Conservation (phyloP, 768 basidiomycete genomes). For the Lentinula guzmanii region DNA sequence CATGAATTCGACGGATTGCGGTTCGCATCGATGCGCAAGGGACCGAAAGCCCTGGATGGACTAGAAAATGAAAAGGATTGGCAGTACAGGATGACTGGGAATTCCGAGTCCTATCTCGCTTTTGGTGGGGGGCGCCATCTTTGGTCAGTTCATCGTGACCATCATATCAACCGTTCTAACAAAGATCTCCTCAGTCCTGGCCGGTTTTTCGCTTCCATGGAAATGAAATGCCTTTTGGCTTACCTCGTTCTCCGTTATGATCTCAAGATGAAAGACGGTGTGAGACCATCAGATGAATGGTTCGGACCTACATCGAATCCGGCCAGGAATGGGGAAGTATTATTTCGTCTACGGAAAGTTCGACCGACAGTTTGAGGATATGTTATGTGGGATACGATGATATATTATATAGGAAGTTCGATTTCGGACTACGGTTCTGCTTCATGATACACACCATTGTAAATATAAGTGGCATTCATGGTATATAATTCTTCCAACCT, state of each 20-base stretch:
- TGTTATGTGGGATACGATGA: neutral
- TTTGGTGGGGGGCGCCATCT: slow-evolving; percentile 28
- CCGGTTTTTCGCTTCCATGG: slow-evolving; percentile 33
- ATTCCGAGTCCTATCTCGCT: slow-evolving; percentile 25
- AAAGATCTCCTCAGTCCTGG: slow-evolving; percentile 26
- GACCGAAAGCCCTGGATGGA: slow-evolving; percentile 11
- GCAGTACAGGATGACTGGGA: slow-evolving; percentile 22
- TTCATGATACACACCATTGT: no score
- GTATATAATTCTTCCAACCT: no score
- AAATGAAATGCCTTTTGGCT: slow-evolving; percentile 34
- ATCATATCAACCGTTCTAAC: neutral
- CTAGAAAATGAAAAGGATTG: slow-evolving; percentile 9
- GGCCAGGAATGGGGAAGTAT: slow-evolving; percentile 5
- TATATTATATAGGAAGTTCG: no score
- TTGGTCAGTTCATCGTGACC: slow-evolving; percentile 20
- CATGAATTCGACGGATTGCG: slow-evolving; percentile 34
- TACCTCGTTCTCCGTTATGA: slow-evolving; percentile 35
- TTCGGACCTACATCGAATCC: slow-evolving; percentile 12
- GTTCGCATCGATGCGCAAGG: slow-evolving; percentile 22
- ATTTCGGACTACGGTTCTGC: no score
- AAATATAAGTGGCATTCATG: no score
- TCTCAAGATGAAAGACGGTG: slow-evolving; percentile 25
- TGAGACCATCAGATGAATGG: slow-evolving; percentile 30
- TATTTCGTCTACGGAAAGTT: slow-evolving; percentile 3
- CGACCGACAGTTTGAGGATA: neutral